A percentile compares a stretch with the other conserved stretches of the same genome.
Conservation (phyloP, 164 flowering plant species). For the Houttuynia cordata region DNA sequence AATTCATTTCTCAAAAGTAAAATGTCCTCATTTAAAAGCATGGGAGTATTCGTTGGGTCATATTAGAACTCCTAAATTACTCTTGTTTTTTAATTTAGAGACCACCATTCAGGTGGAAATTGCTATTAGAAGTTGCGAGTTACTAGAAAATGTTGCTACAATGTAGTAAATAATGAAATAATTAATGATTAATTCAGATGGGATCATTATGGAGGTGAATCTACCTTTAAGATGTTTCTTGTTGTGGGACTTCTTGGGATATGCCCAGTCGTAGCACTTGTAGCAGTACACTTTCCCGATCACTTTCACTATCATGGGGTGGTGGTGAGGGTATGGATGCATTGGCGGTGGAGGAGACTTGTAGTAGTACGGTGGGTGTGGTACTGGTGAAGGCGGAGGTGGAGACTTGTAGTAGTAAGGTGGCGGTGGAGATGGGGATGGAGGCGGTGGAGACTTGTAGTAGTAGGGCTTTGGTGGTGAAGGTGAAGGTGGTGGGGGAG, state of each 20-base stretch:
- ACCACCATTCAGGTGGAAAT: too few relatives aligned
- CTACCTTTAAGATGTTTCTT: conserved; percentile 58
- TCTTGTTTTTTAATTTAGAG: too few relatives aligned
- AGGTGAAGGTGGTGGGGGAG: conserved; percentile 5
- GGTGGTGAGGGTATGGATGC: conserved; percentile 8
- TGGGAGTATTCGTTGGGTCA: too few relatives aligned
- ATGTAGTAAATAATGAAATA: too few relatives aligned
- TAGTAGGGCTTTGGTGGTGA: neutral
- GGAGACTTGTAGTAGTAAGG: conserved; percentile 18
- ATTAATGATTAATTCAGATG: too few relatives aligned
- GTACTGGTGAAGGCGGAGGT: conserved; percentile 22
- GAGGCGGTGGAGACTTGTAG: conserved; percentile 10
- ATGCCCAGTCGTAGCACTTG: conserved; percentile 60
- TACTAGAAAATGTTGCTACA: too few relatives aligned
- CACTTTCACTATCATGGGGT: conserved; percentile 37
- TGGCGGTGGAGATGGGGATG: conserved; percentile 30
- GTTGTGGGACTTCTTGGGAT: conserved; percentile 48
- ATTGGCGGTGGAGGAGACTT: conserved; percentile 17
- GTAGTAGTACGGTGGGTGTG: conserved; percentile 30
- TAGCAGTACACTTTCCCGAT: conserved; percentile 72
- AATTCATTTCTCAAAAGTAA: too few relatives aligned
- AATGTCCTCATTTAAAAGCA: too few relatives aligned
- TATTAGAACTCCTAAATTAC: too few relatives aligned
- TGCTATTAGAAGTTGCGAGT: too few relatives aligned
- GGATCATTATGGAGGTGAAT: neutral